A percentile compares a stretch with the other conserved stretches of the same genome.
Conservation (phyloP, 805 yeast species). For the Teunomyces funiuensis region DNA sequence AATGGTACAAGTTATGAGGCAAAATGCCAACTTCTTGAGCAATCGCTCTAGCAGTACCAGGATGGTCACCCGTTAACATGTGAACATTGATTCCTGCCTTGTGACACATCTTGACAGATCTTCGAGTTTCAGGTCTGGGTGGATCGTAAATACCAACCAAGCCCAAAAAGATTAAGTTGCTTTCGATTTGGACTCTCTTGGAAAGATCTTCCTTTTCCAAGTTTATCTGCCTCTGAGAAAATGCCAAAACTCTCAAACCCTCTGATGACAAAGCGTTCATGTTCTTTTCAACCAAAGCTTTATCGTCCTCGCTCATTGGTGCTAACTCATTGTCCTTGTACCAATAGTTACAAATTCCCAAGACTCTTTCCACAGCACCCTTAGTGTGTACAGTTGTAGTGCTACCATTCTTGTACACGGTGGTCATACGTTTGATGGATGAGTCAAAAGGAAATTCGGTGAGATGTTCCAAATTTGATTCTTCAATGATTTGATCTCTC, state of each 20-base stretch:
- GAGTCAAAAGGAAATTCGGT: conserved; percentile 35
- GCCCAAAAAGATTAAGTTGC: conserved; percentile 25
- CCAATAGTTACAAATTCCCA: conserved; percentile 26
- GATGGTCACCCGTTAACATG: conserved; percentile 37
- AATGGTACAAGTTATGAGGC: conserved; percentile 43
- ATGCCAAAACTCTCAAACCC: conserved; percentile 35
- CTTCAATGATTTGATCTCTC: conserved; percentile 20
- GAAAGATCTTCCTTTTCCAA: conserved; percentile 12
- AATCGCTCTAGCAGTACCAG: conserved; percentile 36
- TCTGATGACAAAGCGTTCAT: conserved; percentile 27
- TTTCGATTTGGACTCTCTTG: conserved; percentile 22
- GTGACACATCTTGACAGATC: conserved; percentile 29
- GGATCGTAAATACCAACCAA: conserved; percentile 37
- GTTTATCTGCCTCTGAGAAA: conserved; percentile 23
- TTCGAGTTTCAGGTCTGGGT: conserved; percentile 32
- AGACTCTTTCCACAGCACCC: conserved; percentile 34
- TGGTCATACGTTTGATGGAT: conserved; percentile 32
- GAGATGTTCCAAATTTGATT: conserved; percentile 18
- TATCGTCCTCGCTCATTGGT: conserved; percentile 22
- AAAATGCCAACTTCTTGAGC: conserved; percentile 37
- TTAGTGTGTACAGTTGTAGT: conserved; percentile 20
- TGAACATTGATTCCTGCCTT: conserved; percentile 35
- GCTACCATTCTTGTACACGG: conserved; percentile 17
- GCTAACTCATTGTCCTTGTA: conserved; percentile 10
- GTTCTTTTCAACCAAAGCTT: conserved; percentile 21